Percentiles rank a stretch among this genome's conserved stretches.
Evolutionary conservation across 257 asterid genomes (phyloP).

Genomic region (Solanum stenotomum): DNA sequence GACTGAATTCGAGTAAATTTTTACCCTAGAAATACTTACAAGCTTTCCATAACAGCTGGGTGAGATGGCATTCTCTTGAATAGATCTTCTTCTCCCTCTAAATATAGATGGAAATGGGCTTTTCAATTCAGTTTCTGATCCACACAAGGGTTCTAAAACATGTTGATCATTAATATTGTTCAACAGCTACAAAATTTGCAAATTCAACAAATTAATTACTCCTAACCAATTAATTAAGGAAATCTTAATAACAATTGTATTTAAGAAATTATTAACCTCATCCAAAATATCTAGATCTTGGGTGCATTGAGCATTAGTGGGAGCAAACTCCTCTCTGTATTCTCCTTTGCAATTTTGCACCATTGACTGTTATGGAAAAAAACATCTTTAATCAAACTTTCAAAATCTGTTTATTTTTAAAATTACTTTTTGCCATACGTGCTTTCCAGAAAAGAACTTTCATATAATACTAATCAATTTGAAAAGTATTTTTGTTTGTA

Average conservation of each 20-base stretch:
- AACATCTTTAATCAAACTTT: background rate
- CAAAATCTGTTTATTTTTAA: background rate
- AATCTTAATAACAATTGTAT: background rate
- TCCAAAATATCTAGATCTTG: conserved; percentile 4
- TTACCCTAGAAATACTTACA: background rate
- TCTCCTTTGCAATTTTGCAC: conserved; percentile 22
- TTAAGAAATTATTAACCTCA: conserved; percentile 10
- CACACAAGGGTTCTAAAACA: conserved; percentile 8
- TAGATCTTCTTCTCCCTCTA: conserved; percentile 6
- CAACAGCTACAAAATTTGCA: background rate
- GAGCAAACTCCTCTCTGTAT: conserved; percentile 6
- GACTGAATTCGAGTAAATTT: background rate
- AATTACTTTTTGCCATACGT: background rate
- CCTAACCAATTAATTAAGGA: background rate
- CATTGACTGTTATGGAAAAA: conserved; percentile 14
- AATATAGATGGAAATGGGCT: background rate
- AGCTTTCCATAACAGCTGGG: background rate
- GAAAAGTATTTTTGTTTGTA: background rate
- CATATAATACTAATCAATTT: background rate
- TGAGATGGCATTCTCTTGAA: background rate
- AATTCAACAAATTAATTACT: background rate
- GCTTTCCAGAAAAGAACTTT: no score
- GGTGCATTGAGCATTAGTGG: conserved; percentile 13
- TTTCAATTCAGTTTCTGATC: background rate
- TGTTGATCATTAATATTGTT: background rate